Conservation (phyloP, 164 flowering plant species). For the Magnolia kwangsiensis region DNA sequence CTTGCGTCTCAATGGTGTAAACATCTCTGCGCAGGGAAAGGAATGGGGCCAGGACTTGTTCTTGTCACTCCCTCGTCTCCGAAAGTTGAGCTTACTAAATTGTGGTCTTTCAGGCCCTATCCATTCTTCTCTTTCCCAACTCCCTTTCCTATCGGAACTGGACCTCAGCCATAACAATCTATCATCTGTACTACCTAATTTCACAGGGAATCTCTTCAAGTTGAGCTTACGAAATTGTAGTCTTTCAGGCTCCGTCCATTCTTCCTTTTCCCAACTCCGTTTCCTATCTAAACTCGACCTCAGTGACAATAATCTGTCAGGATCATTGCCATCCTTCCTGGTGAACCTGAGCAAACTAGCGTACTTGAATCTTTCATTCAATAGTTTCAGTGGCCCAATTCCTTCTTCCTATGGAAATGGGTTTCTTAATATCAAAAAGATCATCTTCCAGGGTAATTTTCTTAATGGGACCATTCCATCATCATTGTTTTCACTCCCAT, state of each 20-base stretch:
- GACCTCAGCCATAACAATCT: background rate
- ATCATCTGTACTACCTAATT: background rate
- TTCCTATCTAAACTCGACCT: background rate
- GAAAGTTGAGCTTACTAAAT: constrained; percentile 22
- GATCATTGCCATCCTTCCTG: constrained; percentile 29
- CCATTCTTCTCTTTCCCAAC: background rate
- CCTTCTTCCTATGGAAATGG: background rate
- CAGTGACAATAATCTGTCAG: background rate
- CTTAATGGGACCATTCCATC: constrained; percentile 37
- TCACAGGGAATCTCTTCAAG: background rate
- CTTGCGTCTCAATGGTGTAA: constrained; percentile 32
- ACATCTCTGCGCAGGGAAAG: constrained; percentile 23
- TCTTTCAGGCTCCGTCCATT: constrained; percentile 25
- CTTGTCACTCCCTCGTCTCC: constrained; percentile 26
- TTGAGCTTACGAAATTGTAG: constrained; percentile 28
- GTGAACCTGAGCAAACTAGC: constrained; percentile 26
- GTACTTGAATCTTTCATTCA: constrained; percentile 38
- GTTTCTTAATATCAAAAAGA: background rate
- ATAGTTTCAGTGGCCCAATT: constrained; percentile 33
- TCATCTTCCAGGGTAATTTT: constrained; percentile 12
- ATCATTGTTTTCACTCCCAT: constrained; percentile 33
- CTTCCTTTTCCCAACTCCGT: background rate
- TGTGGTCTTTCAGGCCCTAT: constrained; percentile 28
- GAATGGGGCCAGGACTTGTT: constrained; percentile 25
- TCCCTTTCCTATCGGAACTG: background rate